Percentiles rank a stretch among this genome's conserved stretches.
These are phyloP conservation scores for Cordyceps cicadae DNA, from an alignment of 2,329 filamentous ascomycete species.

Conservation along the genomic window DNA sequence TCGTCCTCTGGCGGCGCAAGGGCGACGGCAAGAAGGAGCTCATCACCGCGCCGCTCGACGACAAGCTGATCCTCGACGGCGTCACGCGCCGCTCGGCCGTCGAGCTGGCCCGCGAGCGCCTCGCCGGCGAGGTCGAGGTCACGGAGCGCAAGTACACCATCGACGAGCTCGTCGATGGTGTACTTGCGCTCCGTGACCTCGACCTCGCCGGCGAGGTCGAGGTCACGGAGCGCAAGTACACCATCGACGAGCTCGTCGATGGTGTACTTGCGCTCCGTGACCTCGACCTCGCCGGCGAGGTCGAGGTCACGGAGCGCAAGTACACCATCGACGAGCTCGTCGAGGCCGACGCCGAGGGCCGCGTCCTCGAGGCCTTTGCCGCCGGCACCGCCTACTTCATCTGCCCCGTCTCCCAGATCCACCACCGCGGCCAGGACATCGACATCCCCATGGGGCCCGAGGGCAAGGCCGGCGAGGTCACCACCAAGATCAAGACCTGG, in stretches of 20 bases:
- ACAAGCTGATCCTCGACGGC: slow-evolving; percentile 77
- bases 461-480: slow-evolving; percentile 43
- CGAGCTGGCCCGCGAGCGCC: slow-evolving; percentile 58
- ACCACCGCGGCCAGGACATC: slow-evolving; percentile 58
- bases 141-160: slow-evolving; percentile 81
- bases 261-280: too few species aligned
- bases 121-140: slow-evolving; percentile 55
- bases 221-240: too few species aligned
- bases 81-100: slow-evolving; percentile 78
- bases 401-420: slow-evolving; percentile 58
- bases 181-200: too few species aligned
- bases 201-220: too few species aligned
- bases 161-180: slow-evolving; percentile 62
- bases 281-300: slow-evolving; percentile 44
- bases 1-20: slow-evolving; percentile 62
- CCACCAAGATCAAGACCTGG: slow-evolving; percentile 57
- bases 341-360: slow-evolving; percentile 63
- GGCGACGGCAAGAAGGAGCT: slow-evolving; percentile 48
- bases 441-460: slow-evolving; percentile 50
- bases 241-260: too few species aligned
- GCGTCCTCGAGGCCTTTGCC: slow-evolving; percentile 77
- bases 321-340: slow-evolving; percentile 75
- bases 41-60: slow-evolving; percentile 74
- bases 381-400: slow-evolving; percentile 79
- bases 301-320: slow-evolving; percentile 71